Evolutionary conservation across 768 basidiomycete genomes (phyloP).

Genomic region (Mycena galopus): DNA sequence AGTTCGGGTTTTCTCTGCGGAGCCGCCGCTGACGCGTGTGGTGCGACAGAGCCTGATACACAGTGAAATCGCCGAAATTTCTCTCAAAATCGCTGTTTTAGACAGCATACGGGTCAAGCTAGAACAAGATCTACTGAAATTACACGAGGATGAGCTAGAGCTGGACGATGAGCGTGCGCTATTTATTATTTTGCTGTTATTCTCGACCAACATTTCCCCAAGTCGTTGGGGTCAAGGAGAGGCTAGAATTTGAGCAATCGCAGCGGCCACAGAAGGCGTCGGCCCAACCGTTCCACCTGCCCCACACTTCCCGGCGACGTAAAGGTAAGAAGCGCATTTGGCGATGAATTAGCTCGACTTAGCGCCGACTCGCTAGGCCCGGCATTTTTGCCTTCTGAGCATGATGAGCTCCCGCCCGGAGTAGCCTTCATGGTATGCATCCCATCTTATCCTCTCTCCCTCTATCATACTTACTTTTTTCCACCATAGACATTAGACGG

Average conservation of each 20-base stretch:
- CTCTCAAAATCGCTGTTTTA: constrained; percentile 88
- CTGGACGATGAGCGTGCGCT: constrained; percentile 94
- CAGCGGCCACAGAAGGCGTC: constrained; percentile 46
- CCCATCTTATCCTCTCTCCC: background rate
- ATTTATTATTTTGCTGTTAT: background rate
- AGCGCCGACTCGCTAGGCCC: constrained; percentile 67
- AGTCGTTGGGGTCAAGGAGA: constrained; percentile 94
- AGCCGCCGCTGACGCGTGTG: constrained; percentile 24
- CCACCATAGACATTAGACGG: constrained; percentile 77
- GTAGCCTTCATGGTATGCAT: constrained; percentile 95
- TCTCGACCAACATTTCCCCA: constrained; percentile 25
- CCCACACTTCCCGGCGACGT: constrained; percentile 74
- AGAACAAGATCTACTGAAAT: constrained; percentile 83
- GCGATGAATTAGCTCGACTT: background rate
- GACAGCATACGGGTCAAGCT: constrained; percentile 85
- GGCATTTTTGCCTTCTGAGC: constrained; percentile 96
- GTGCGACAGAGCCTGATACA: constrained; percentile 88
- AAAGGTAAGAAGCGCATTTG: constrained; percentile 60
- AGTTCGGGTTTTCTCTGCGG: constrained; percentile 43
- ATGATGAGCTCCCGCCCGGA: constrained; percentile 93
- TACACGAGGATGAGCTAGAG: constrained; percentile 96
- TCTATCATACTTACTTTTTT: constrained; percentile 12
- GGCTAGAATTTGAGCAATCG: constrained; percentile 78
- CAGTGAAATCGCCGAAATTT: constrained; percentile 90
- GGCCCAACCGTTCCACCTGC: constrained; percentile 59